Percentiles rank a stretch among this genome's conserved stretches.
These are phyloP conservation scores for Passiflora organensis DNA, from an alignment of 345 rosid species.

Conservation along the genomic window DNA sequence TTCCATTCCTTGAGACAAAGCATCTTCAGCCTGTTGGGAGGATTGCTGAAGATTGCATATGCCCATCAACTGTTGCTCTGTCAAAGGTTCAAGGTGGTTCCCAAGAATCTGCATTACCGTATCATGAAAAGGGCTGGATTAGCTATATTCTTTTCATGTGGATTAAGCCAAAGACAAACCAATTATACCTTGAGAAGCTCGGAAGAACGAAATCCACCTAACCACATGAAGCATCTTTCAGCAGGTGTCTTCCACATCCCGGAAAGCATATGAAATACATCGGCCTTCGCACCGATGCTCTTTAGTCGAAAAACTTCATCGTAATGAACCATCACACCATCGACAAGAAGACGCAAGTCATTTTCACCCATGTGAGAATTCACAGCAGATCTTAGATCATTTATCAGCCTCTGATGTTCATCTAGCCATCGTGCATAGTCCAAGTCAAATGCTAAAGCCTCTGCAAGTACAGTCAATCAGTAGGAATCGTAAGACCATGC, in stretches of 20 bases:
- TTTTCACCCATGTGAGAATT: constrained; percentile 56
- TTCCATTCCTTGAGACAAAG: constrained; percentile 96
- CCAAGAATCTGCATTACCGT: constrained; percentile 60
- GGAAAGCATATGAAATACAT: constrained; percentile 92
- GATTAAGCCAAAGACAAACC: neutral
- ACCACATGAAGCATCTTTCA: constrained; percentile 94
- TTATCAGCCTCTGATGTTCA: constrained; percentile 75
- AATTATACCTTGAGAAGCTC: constrained; percentile 72
- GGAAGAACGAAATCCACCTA: constrained; percentile 93
- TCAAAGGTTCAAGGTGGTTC: constrained; percentile 81
- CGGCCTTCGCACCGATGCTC: constrained; percentile 65
- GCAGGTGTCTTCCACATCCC: constrained; percentile 98
- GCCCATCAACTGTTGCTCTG: constrained; percentile 90
- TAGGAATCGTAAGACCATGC: neutral
- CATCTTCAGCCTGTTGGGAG: constrained; percentile 97
- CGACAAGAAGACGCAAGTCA: constrained; percentile 65
- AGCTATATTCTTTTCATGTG: neutral
- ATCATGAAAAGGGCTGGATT: neutral
- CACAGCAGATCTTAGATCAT: constrained; percentile 64
- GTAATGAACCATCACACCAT: constrained; percentile 72
- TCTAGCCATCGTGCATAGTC: constrained; percentile 86
- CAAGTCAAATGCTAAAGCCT: constrained; percentile 69
- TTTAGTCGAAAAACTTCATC: constrained; percentile 70
- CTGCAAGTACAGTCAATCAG: constrained; percentile 29
- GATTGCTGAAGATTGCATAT: constrained; percentile 91